Conservation (phyloP, 495 filamentous ascomycete genomes). For the Aspergillus cristatus region DNA sequence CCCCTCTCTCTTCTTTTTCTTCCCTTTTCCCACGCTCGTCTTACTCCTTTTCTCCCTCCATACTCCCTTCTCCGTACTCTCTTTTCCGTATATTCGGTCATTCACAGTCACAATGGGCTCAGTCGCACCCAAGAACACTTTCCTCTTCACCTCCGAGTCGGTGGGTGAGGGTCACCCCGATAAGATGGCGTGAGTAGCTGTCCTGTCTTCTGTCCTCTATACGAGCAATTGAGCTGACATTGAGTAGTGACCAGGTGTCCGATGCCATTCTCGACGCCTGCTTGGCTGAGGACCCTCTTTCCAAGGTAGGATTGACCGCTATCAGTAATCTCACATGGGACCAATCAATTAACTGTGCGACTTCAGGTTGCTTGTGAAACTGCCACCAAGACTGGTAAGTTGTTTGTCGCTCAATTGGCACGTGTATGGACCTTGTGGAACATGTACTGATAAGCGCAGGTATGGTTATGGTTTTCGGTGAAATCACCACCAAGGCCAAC, state of each 20-base stretch:
- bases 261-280: slow-evolving; percentile 99
- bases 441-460: slow-evolving; percentile 22
- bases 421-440: slow-evolving; percentile 1
- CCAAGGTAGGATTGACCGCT: slow-evolving; percentile 51
- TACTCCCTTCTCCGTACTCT: slow-evolving; percentile 15
- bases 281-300: slow-evolving; percentile 83
- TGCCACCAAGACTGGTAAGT: slow-evolving; percentile 87
- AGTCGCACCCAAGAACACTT: slow-evolving; percentile 54
- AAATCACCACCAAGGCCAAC: slow-evolving; percentile 92
- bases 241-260: slow-evolving; percentile 79
- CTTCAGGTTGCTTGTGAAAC: slow-evolving; percentile 83
- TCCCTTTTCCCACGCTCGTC: slow-evolving; percentile 12
- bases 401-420: slow-evolving; percentile 3
- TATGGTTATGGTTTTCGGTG: slow-evolving; percentile 99
- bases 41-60: slow-evolving; percentile 11
- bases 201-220: slow-evolving; percentile 1
- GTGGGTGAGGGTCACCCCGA: slow-evolving; percentile 97
- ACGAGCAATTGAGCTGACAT: slow-evolving; percentile 8
- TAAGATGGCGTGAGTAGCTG: slow-evolving; percentile 70
- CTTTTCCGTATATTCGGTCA: slow-evolving; percentile 9
- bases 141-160: slow-evolving; percentile 98
- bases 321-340: no score
- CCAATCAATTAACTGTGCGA: neutral
- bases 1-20: slow-evolving; percentile 17
- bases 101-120: slow-evolving; percentile 48